phyloP scores from a whole-genome alignment of 2,329 filamentous ascomycete species.

The Grosmannia penicillata region DNA sequence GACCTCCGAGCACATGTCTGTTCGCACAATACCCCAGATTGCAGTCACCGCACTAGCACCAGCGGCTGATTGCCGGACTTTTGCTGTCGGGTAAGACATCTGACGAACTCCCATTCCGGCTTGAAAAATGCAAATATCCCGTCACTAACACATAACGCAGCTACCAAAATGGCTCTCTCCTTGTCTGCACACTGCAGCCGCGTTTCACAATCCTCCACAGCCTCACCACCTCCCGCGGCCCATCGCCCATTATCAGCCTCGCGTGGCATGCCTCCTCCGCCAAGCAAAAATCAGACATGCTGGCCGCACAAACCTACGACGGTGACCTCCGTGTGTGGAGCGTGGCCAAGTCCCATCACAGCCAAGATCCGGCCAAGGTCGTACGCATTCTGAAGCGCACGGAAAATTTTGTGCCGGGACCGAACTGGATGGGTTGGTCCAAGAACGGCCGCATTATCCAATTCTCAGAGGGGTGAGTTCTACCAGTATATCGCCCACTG shows the following conservation, averaged over 20 bases:
- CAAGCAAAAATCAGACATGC: conserved; percentile 94
- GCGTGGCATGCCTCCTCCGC: conserved; percentile 95
- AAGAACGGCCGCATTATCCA: conserved; percentile 96
- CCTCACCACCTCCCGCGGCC: conserved; percentile 66
- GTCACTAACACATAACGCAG: conserved; percentile 27
- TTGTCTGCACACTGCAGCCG: conserved; percentile 80
- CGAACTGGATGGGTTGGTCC: conserved; percentile 97
- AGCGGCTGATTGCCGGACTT: conserved; percentile 77
- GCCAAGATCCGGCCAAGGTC: conserved; percentile 67
- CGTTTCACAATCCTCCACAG: conserved; percentile 91
- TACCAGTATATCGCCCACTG: neutral
- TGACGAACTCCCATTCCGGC: no score
- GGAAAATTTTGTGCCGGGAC: conserved; percentile 57
- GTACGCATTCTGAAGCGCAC: conserved; percentile 74
- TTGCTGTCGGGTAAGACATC: conserved; percentile 79
- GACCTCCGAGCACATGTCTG: conserved; percentile 82
- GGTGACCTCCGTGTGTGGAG: conserved; percentile 95
- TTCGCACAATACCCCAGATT: conserved; percentile 80
- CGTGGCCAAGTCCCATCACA: conserved; percentile 63
- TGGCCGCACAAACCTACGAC: conserved; percentile 82
- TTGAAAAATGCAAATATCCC: neutral
- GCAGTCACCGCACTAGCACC: conserved; percentile 89
- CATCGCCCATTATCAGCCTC: conserved; percentile 74
- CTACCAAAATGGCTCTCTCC: conserved; percentile 86
- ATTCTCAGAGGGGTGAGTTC: conserved; percentile 70